phyloP scores from a whole-genome alignment of 768 basidiomycete species.

The Lentinula detonsa region DNA sequence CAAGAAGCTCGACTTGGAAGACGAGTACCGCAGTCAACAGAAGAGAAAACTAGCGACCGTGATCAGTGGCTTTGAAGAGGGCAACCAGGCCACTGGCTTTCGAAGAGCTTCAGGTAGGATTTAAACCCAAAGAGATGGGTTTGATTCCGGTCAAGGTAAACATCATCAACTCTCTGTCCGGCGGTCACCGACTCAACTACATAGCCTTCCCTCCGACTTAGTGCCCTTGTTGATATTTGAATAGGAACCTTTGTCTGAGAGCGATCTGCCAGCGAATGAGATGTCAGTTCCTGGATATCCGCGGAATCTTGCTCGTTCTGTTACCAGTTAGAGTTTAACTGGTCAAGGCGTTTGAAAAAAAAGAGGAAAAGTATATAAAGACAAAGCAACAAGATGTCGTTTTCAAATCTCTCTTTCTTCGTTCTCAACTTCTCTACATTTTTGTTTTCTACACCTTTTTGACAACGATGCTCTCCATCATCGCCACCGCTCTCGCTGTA shows the following conservation, averaged over 20 bases:
- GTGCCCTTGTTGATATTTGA: not conserved
- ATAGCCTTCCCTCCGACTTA: not conserved
- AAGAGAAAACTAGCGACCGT: not conserved
- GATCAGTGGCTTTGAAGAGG: not conserved
- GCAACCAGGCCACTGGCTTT: not conserved
- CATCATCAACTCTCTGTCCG: not conserved
- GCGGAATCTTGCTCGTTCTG: not conserved
- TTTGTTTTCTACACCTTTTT: not conserved
- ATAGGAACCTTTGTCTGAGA: not conserved
- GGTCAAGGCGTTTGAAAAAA: not conserved
- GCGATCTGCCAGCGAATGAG: not conserved
- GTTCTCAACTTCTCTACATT: not conserved
- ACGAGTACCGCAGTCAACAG: too few relatives aligned
- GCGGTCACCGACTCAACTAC: not conserved
- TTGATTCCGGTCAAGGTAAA: not conserved
- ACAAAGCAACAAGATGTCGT: not conserved
- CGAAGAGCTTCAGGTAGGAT: not conserved
- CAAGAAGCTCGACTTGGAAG: too few relatives aligned
- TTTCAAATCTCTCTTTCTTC: not conserved
- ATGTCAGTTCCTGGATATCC: not conserved
- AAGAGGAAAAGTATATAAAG: not conserved
- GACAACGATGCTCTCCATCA: not conserved
- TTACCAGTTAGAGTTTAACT: not conserved
- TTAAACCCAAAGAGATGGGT: not conserved
- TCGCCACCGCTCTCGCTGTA: constrained; percentile 11